Conservation (phyloP, 768 basidiomycete genomes). For the Termitomyces sp. region DNA sequence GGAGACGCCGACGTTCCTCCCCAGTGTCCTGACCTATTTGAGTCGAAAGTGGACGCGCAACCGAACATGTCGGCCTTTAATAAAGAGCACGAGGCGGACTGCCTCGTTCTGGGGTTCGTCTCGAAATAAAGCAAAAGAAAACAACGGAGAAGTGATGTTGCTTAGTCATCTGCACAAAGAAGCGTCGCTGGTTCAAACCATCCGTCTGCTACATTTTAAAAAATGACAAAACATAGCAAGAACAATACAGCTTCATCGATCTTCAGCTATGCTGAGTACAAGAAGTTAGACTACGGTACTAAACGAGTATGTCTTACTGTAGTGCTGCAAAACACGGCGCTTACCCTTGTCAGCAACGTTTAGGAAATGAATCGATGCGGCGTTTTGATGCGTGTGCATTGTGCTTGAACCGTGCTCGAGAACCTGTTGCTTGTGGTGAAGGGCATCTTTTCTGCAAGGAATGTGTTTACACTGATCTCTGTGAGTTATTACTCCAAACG, state of each 20-base stretch:
- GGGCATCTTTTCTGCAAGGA: constrained; percentile 97
- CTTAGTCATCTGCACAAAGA: constrained; percentile 1
- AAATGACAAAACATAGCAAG: constrained; percentile 86
- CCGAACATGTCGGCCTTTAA: constrained; percentile 3
- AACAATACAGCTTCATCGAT: constrained; percentile 88
- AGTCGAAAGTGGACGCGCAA: neutral
- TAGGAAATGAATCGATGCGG: constrained; percentile 92
- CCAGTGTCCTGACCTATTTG: neutral
- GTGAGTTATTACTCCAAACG: constrained; percentile 34
- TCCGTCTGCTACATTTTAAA: neutral
- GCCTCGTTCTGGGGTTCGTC: constrained; percentile 7
- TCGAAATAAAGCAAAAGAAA: neutral
- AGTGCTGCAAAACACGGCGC: neutral
- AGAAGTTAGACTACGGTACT: constrained; percentile 80
- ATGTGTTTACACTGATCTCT: constrained; percentile 81
- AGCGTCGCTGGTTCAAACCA: neutral
- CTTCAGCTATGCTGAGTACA: constrained; percentile 87
- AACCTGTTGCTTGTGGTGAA: constrained; percentile 76
- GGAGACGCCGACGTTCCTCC: constrained; percentile 2
- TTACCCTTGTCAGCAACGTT: constrained; percentile 45
- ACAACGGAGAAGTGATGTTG: neutral
- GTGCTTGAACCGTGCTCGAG: constrained; percentile 78
- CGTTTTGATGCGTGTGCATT: constrained; percentile 88
- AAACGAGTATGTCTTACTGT: constrained; percentile 46
- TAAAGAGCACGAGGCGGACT: neutral